Base-by-base conservation (phyloP, 164 flowering plant species). In the Protea cynaroides region DNA sequence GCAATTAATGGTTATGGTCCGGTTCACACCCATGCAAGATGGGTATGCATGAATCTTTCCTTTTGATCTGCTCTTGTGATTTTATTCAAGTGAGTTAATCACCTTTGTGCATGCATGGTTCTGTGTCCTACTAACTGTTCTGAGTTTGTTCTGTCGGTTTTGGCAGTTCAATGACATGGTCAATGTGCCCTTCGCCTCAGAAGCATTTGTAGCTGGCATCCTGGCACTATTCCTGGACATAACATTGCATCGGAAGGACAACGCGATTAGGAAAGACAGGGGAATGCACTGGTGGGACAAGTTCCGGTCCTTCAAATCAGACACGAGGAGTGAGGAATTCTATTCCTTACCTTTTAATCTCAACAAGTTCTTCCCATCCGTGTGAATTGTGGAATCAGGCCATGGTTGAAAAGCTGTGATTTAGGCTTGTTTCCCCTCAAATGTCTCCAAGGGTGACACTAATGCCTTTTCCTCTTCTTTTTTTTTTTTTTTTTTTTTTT, bases 351-450 rank as follows among this genome's bases (percentile, higher is more conserved):
- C 96, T 17, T 81, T 85, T 68, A 85, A 84, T 63, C 90, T 89
- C 67, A 87, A 89, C 82, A 87, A 85, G 77, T 89, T 74, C 69
- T 89, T 89, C 80, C 96, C 96, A 44, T 84, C 96, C 0, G 90
- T 86, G 47, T 88, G 79, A 84, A 60, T 47, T 61, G 18, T 49
- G 18, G 52, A 18, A 15, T 34, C 7, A 66, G 25, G 3, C 13
- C 18, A 15, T 14, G 17, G 58, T 25, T 56, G 8, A 23, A 11
- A 25, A 56, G 14, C 7, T 25, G 58, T 1, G 25, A 36, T 56
- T 37, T 12, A 56, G 58, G 25, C 15, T 7, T 56, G 18, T 8
- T 5, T 1, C 58, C n/a, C 37, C n/a, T n/a, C 17, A 36, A 25
- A 56, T 19, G 12, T 52, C 24, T 52, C 23, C 21, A 19, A n/a